Evolutionary conservation across 306 rosid genomes (phyloP).

Genomic region (Abrus pulchellus): DNA sequence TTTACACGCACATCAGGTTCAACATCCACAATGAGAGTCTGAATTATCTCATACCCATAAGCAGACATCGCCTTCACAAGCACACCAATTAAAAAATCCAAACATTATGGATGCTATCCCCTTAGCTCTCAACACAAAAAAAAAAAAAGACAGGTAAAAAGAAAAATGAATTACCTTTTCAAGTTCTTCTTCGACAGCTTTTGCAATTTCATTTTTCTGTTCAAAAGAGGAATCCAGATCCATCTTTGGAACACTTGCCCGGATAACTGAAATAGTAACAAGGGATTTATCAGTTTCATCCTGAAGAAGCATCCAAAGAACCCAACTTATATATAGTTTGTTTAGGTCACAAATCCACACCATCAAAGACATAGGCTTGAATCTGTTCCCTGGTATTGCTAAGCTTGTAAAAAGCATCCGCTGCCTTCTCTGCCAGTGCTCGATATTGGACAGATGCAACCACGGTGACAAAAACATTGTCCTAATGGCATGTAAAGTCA

Average conservation of each 20-base stretch:
- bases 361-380: conserved; percentile 96
- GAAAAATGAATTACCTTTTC: conserved; percentile 65
- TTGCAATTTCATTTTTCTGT: conserved; percentile 92
- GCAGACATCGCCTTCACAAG: conserved; percentile 84
- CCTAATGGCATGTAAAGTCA: conserved; percentile 57
- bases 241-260: conserved; percentile 92
- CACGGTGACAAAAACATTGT: conserved; percentile 90
- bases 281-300: conserved; percentile 29
- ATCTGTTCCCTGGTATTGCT: conserved; percentile 87
- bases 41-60: conserved; percentile 93
- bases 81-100: conserved; percentile 24
- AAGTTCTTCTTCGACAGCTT: conserved; percentile 89
- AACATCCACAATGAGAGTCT: conserved; percentile 92
- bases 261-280: conserved; percentile 64
- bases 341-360: conserved; percentile 48
- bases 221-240: conserved; percentile 81
- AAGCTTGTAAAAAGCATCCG: conserved; percentile 89
- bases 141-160: too few species aligned
- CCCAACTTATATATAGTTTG: conserved; percentile 3
- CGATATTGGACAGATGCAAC: conserved; percentile 95
- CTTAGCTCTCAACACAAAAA: not conserved
- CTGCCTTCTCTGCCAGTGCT: conserved; percentile 79
- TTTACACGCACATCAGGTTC: conserved; percentile 96
- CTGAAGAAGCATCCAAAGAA: not conserved
- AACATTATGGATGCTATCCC: conserved; percentile 16